Evolutionary conservation across 225 moss, liverwort and hornwort species (phyloP), one percentile per base, ranked within the genome.

Genomic region (Physcomitrellopsis africana): DNA sequence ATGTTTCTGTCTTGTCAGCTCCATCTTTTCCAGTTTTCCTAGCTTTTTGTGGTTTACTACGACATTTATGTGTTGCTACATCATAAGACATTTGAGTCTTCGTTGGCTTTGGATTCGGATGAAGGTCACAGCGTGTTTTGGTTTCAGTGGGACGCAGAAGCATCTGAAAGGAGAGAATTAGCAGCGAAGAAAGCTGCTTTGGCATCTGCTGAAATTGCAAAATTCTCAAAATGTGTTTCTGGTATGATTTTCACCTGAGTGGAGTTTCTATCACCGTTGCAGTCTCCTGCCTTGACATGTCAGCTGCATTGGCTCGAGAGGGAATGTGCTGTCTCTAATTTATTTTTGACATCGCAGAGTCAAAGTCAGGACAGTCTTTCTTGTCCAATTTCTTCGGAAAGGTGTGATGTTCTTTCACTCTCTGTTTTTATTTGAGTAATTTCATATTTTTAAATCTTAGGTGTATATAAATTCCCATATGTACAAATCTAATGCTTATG

Each of bases 121-220:
- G 26, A 62, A 16, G n/a, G 15, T 82, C 32, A 5, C 49, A 57
- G 53, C 56, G 55, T 78, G 41, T 65, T 79, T 59, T 68, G 65
- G 10, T 86, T 66, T 51, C 80, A 96, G 96, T 94, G 94, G 89
- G 91, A 92, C 77, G 88, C 89, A 71, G 92, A 96, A 65, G 92
- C 96, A 72, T 92, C 85, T 77, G 92, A 92, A 82, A 91, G 94
- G 83, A 86, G 96, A 86, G 93, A 92, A 78, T 82, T 96, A 86
- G 96, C 96, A 71, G 94, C 96, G 16, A 96, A 96, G 77, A 89
- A 91, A 79, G 96, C 94, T 85, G 90, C 94, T 67, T 88, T 96
- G 80, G 96, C 94, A 20, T 87, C 96, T n/a, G 94, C 94, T 72
- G 96, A 96, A 76, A 88, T 94, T 88, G 86, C 91, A 12, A 96